phyloP scores from a whole-genome alignment of 2,329 filamentous ascomycete species.

The Coleophoma eucalyptorum region DNA sequence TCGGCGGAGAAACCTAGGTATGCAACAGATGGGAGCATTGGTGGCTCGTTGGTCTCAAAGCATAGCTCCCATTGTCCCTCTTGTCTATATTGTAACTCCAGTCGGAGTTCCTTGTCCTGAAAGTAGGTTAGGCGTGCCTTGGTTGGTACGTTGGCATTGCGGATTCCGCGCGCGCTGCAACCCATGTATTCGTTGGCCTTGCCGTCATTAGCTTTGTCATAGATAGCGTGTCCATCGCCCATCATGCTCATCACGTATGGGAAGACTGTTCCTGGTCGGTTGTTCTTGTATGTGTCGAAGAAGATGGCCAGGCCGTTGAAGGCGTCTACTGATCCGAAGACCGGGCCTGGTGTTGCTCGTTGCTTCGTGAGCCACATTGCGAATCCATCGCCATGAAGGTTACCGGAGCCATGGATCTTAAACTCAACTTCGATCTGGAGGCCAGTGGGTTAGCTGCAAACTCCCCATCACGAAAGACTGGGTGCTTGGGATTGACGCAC shows the following conservation, averaged over 20 bases:
- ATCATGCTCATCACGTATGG: slow-evolving; percentile 99
- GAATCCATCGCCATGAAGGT: slow-evolving; percentile 92
- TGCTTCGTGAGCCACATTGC: slow-evolving; percentile 98
- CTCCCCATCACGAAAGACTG: background rate
- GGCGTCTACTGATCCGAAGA: slow-evolving; percentile 83
- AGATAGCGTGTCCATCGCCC: slow-evolving; percentile 82
- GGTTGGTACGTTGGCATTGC: slow-evolving; percentile 74
- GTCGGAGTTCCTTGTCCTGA: slow-evolving; percentile 85
- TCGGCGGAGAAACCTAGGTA: slow-evolving; percentile 81
- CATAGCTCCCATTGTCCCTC: slow-evolving; percentile 86
- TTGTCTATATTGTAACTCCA: slow-evolving; percentile 92
- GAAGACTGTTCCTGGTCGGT: slow-evolving; percentile 90
- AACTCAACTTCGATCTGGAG: slow-evolving; percentile 83
- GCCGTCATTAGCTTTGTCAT: slow-evolving; percentile 93
- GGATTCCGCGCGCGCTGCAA: slow-evolving; percentile 89
- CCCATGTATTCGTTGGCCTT: slow-evolving; percentile 91
- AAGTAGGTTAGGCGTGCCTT: slow-evolving; percentile 92
- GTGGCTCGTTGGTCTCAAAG: slow-evolving; percentile 70
- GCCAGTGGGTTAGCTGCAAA: background rate
- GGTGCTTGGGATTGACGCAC: slow-evolving; percentile 28
- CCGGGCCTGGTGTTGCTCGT: slow-evolving; percentile 72
- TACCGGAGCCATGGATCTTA: slow-evolving; percentile 83
- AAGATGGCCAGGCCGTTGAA: slow-evolving; percentile 93
- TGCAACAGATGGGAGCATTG: slow-evolving; percentile 73
- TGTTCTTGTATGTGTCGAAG: slow-evolving; percentile 99